These are phyloP conservation scores for Chalciporus piperatus DNA, from an alignment of 768 basidiomycete genomes.

Conservation along the genomic window DNA sequence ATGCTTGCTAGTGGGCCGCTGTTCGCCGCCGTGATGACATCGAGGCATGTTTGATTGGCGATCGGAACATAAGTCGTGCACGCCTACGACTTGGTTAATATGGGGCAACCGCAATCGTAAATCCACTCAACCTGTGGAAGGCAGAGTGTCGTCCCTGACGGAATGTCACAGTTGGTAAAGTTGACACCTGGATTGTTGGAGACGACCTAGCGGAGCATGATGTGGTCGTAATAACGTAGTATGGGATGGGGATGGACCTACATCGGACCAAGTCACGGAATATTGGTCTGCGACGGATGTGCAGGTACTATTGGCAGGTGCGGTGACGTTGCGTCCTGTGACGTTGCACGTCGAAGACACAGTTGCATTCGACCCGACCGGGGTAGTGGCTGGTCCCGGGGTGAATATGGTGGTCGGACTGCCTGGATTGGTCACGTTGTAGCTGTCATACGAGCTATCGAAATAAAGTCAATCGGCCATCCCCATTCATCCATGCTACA, in stretches of 20 bases:
- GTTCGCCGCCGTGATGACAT: not conserved
- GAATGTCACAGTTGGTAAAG: not conserved
- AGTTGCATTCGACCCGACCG: not conserved
- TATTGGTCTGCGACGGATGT: not conserved
- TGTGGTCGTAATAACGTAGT: too few species aligned
- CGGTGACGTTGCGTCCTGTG: not conserved
- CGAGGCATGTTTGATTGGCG: not conserved
- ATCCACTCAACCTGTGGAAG: not conserved
- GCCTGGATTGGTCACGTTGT: not conserved
- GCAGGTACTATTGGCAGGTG: not conserved
- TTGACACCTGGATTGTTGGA: not conserved
- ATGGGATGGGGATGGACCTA: too few species aligned
- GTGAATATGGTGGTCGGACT: not conserved
- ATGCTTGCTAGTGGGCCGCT: not conserved
- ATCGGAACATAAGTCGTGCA: not conserved
- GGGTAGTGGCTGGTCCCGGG: not conserved
- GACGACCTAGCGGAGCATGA: not conserved
- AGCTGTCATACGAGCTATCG: not conserved
- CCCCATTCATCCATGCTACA: not conserved
- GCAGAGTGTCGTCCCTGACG: not conserved
- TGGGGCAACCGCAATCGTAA: too few species aligned
- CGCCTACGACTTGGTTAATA: not conserved
- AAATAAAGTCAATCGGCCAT: too few species aligned
- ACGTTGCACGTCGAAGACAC: not conserved
- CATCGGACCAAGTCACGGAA: not conserved